Conservation (phyloP, 2,329 filamentous ascomycete genomes). For the Fusarium kyushuense region DNA sequence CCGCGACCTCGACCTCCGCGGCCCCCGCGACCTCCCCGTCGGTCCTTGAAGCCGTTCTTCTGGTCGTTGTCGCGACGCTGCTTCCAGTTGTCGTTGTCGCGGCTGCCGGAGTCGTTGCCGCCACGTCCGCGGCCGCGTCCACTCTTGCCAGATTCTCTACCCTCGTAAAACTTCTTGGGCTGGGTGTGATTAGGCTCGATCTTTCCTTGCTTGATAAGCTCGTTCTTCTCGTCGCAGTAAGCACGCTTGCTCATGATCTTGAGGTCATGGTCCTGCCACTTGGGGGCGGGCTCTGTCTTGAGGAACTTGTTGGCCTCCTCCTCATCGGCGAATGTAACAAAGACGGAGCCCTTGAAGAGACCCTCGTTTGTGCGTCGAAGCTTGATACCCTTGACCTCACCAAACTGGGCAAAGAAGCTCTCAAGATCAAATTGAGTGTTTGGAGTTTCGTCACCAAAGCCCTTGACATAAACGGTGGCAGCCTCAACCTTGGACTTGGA, state of each 20-base stretch:
- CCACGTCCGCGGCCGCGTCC: constrained; percentile 56
- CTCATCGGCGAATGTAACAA: constrained; percentile 88
- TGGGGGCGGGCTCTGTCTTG: constrained; percentile 80
- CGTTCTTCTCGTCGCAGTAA: constrained; percentile 83
- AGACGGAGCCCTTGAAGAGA: constrained; percentile 95
- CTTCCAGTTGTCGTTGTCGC: constrained; percentile 71
- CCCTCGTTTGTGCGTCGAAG: constrained; percentile 81
- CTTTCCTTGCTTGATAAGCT: constrained; percentile 77
- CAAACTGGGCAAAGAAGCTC: constrained; percentile 86
- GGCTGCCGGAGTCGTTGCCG: constrained; percentile 54
- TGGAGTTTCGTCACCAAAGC: constrained; percentile 86
- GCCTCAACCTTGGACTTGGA: constrained; percentile 75
- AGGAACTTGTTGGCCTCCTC: constrained; percentile 86
- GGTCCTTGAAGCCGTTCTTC: constrained; percentile 68
- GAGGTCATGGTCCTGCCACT: constrained; percentile 84
- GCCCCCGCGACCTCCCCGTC: constrained; percentile 59
- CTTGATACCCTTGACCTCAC: constrained; percentile 83
- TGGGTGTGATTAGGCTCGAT: constrained; percentile 67
- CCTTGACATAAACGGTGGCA: constrained; percentile 90
- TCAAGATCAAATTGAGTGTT: constrained; percentile 94
- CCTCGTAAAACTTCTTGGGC: constrained; percentile 63
- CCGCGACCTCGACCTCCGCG: constrained; percentile 60
- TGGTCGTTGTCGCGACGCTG: constrained; percentile 72
- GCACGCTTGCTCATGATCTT: constrained; percentile 88
- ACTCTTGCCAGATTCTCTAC: constrained; percentile 55